Evolutionary conservation across 371 early-diverging fungal species (phyloP), one percentile per base, ranked within the genome.

Genomic region (Lichtheimia ramosa): DNA sequence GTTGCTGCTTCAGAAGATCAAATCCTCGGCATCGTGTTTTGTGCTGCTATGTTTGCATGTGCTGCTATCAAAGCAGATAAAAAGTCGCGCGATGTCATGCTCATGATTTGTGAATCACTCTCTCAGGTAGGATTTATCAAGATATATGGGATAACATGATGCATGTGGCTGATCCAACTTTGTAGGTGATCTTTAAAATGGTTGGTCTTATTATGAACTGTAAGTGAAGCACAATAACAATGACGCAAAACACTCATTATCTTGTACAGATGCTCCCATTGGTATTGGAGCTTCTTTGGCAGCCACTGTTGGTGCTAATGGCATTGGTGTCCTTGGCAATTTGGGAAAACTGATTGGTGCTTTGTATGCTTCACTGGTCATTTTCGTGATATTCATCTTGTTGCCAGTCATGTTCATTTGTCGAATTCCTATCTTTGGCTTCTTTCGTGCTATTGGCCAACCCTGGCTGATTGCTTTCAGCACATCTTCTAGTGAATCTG

Each of bases 401-500:
- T 28, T 91, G 0, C 88, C 91, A n/a, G 71, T 92, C 63, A 71
- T 86, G 70, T 61, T 89, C 7, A 40, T 90, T 8, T 58, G 73
- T 56, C 74, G 81, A 10, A 64, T 92, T 20, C 86, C 88, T 3
- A 59, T 89, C 20, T 40, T 73, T 25, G 81, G 80, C 5, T 90
- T 89, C 69, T 56, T 75, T 57, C 66, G 67, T 16, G 75, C 83
- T 13, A 77, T 89, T 25, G 71, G 69, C 14, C 80, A 86, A 54
- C 92, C 93, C 21, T 82, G 87, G 70, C 53, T 91, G 43, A 83
- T 93, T 66, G 92, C 92, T n/a, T 93, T 91, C 65, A 85, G 90
- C 58, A 90, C 92, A n/a, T 90, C 93, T 15, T 89, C 90, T 10
- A 89, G 90, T 53, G 93, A 93, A 69, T 88, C 92, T 18, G 91